Base-by-base conservation (phyloP, 2,329 filamentous ascomycete genomes). In the Penicillium sp. region DNA sequence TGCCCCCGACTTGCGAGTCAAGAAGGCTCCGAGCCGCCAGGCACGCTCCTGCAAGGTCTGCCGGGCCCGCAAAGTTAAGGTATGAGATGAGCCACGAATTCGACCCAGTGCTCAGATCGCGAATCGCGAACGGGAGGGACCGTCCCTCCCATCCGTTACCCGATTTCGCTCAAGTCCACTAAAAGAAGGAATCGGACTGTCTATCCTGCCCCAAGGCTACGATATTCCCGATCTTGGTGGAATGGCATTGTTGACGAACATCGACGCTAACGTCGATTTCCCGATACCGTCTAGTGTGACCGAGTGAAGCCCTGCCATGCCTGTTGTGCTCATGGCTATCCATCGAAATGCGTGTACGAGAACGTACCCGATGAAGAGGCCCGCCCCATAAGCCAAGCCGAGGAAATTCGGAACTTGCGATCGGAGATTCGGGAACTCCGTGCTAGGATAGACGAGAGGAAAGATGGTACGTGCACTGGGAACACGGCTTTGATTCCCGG, bases 321-420 rank as follows among this genome's bases (percentile, higher is more conserved):
- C 55, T 77, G 75, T 61, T 77, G 75, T 59, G 74, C 75, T 7
- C 75, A 77, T 64, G 75, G 75, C 4, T 75, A 77, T 54, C 75
- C 75, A 0, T 76, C 75, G 16, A 73, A 74, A 65, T 77, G 75
- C 57, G 69, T 74, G 11, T 77, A 76, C 60, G 75, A 77, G n/a
- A 64, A 59, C 6, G 57, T 69, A 8, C 67, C 71, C 3, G 75
- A 73, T 7, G 75, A 77, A 33, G 73, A 74, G 30, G 66, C 70
- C 37, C 68, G 67, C 35, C 75, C 75, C 6, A 72, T 77, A 51
- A 72, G 70, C 33, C 75, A 77, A 45, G 70, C 73, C 10, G 75
- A 77, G 26, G 75, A 77, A 62, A 77, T 77, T 46, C 65, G 65
- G 22, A 75, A 75, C 57, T 52, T 77, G 54, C 70, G 75, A 8